phyloP scores from a whole-genome alignment of 148 eudicot species.

The Limonium bicolor region DNA sequence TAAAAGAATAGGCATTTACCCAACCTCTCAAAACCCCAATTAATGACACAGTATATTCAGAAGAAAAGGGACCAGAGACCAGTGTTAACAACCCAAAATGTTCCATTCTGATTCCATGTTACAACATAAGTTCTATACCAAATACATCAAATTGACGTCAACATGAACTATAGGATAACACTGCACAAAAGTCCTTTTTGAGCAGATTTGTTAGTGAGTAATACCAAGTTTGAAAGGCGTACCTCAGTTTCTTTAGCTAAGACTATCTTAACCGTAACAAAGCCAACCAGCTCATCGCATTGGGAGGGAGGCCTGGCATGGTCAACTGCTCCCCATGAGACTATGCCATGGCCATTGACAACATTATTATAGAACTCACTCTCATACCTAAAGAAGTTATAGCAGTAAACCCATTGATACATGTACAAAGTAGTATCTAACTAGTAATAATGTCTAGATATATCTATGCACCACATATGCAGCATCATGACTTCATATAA shows the following conservation, averaged over 20 bases:
- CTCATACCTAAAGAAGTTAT: constrained; percentile 52
- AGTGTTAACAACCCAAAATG: too few species aligned
- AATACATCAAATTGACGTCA: not conserved
- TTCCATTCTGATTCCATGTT: too few species aligned
- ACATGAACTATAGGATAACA: not conserved
- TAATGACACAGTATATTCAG: too few species aligned
- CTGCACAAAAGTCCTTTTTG: not conserved
- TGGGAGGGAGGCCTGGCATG: constrained; percentile 46
- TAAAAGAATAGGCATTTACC: too few species aligned
- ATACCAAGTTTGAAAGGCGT: constrained; percentile 10
- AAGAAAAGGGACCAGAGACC: too few species aligned
- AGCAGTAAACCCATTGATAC: not conserved
- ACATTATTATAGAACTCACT: constrained; percentile 74
- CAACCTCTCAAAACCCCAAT: too few species aligned
- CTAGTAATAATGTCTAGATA: too few species aligned
- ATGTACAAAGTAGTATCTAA: too few species aligned
- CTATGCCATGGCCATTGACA: constrained; percentile 52
- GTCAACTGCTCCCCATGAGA: constrained; percentile 99
- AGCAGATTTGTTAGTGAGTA: not conserved
- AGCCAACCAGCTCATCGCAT: constrained; percentile 81
- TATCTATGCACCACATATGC: too few species aligned
- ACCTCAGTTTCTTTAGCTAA: constrained; percentile 84
- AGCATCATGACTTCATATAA: not conserved
- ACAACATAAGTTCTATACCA: too few species aligned
- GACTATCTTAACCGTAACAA: constrained; percentile 65